Base-by-base conservation (phyloP, 1,284 basidiomycete genomes). In the Stygiomarasmius scandens region DNA sequence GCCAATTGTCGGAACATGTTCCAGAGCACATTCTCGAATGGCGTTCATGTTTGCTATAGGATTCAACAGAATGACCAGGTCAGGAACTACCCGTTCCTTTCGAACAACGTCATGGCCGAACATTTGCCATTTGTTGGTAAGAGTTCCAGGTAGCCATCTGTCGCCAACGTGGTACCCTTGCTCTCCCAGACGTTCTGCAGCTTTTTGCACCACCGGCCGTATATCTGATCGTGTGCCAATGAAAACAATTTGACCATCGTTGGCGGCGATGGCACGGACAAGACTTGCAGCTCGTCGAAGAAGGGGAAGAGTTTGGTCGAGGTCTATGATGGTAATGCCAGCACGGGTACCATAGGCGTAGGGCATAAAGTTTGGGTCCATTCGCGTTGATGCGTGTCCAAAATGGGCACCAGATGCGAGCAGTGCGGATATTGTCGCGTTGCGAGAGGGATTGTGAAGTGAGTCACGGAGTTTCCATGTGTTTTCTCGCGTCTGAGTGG, bases 371-470 rank as follows among this genome's bases (percentile, higher is more conserved):
- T 94, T 88, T 19, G 92, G 89, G 71, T 93, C 89, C 79, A 96
- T 89, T 61, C 92, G 84, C 1, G 87, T 82, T 50, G 85, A 83
- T 24, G 89, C 82, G 71, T 99, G 96, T 3, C 97, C 97, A 46
- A 99, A 86, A 69, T 98, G 96, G 11, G 97, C 95, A 29, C 95
- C 95, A 6, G 95, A 82, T 0, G 97, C 95, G 44, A 98, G 78
- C 58, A 99, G 87, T 47, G 96, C 90, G 9, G 95, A 96, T 47
- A 96, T 79, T 1, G 95, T 94, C 58, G 89, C 79, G 60, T 91
- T 77, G 49, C 83, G 75, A 6, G 81, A 71, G 14, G 93, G 89
- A 62, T 83, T 82, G 65, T 87, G 85, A 24, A 94, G 80, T 34
- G 80, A 70, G 64, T 95, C 87, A 63, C 90, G 84, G 1, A 93